Conservation (phyloP, 345 rosid genomes). For the Brassica rapa region DNA sequence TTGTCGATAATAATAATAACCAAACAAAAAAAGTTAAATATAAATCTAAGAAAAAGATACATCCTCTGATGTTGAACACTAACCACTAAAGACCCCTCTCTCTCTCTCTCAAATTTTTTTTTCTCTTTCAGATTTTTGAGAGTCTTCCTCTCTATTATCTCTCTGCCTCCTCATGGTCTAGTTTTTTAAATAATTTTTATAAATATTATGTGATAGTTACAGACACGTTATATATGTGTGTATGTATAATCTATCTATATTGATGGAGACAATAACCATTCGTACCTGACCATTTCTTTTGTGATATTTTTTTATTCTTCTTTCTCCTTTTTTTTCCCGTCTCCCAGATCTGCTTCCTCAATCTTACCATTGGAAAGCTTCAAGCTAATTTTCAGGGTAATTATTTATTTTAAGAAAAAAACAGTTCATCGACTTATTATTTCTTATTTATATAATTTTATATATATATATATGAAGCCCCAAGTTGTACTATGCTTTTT, state of each 20-base stretch:
- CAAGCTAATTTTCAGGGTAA: conserved; percentile 32
- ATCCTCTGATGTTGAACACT: conserved; percentile 30
- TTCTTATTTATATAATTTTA: conserved; percentile 1
- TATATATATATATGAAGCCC: background rate
- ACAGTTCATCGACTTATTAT: background rate
- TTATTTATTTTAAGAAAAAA: background rate
- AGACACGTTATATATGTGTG: conserved; percentile 35
- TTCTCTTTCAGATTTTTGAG: background rate
- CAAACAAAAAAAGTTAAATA: conserved; percentile 11
- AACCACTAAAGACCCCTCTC: conserved; percentile 24
- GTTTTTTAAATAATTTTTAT: background rate
- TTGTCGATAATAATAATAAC: conserved; percentile 12
- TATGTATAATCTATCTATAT: conserved; percentile 22
- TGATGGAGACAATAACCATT: conserved; percentile 37
- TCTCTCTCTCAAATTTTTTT: background rate
- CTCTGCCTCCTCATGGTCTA: conserved; percentile 32
- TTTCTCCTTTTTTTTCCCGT: background rate
- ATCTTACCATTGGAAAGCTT: conserved; percentile 25
- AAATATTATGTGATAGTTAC: conserved; percentile 27
- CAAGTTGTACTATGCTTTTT: conserved; percentile 6
- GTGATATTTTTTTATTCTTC: conserved; percentile 15
- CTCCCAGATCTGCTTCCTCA: conserved; percentile 43
- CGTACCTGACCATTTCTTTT: conserved; percentile 39
- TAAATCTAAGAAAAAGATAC: conserved; percentile 34
- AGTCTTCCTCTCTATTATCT: conserved; percentile 7